Base-by-base conservation (phyloP, 2,329 filamentous ascomycete species). In the Amauroascus niger region DNA sequence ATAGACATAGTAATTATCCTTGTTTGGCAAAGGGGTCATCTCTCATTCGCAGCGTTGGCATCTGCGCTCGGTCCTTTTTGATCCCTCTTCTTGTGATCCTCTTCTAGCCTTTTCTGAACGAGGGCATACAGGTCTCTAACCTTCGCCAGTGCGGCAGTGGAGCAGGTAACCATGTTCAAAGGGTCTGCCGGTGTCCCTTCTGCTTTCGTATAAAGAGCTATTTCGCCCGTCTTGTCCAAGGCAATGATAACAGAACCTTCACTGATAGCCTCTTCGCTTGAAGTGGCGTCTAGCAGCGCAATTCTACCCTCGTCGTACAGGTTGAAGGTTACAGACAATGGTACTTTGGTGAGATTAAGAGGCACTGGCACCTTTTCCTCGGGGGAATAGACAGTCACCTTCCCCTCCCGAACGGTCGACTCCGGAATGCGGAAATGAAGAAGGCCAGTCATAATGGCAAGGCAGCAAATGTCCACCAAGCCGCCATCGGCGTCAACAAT, bases 341-440 rank as follows among this genome's bases (percentile, higher is more conserved):
- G 93, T 61, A 88, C 86, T 71, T 97, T 93, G 59, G 96, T 80
- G 75, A 95, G 88, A 62, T 87, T 89, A 57, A 98, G 76, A 45
- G 88, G 84, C 44, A 96, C 88, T 0, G 91, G 91, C 59, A 95
- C 90, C 58, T 93, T 79, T 74, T 98, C 91, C 11, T 86, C 82
- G 2, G 86, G 71, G 1, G 84, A 87, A 71, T 91, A 95, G 41
- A 97, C 81, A 1, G 86, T 94, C 59, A 96, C 80, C 28, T 82
- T 80, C 62, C 90, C 89, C 54, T 88, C 88, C 63, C 89, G 84
- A 32, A 96, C 87, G 61, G 83, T 84, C 5, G 90, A 88, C 67
- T 97, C 93, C 1, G 89, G 90, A 64, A 90, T 84, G 58, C 88
- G 81, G 72, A 95, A 98, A 72, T 97, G 91, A 58, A 88, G 84